Base-by-base conservation (phyloP, 257 asterid species). In the Salvia hispanica region DNA sequence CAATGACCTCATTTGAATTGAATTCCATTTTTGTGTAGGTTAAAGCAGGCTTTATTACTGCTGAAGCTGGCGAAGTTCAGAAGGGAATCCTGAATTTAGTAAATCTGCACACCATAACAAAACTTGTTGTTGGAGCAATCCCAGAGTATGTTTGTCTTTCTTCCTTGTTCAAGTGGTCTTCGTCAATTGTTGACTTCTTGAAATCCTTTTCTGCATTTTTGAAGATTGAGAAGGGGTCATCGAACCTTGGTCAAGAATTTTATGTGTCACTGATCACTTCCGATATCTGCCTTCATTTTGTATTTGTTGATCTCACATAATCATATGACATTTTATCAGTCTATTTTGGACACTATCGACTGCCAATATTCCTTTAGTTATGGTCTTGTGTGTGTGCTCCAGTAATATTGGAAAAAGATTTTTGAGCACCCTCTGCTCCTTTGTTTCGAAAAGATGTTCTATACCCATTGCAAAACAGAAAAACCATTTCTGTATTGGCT, bases 121-220 rank as follows among this genome's bases (percentile, higher is more conserved):
- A 83, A 81, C 94, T 92, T 55, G 91, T 89, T 48, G 73, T 89
- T 57, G 98, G 95, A 82, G 86, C 95, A 54, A 67, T 76, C 56
- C 90, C 95, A 16, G 89, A 76, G 98, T 92, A 89, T 31, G 80
- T 61, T 69, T 73, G 73, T 13, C 59, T 78, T 69, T 70, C 43
- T 72, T 64, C 28, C 45, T 28, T 42, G 75, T 72, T 1, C 39
- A 57, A 12, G 64, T 46, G n/a, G 14, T 65, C 42, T 53, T 18
- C 21, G 1, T 18, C 21, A 1, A 18, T 18, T 18, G 21, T 18
- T 18, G 21, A 18, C 16, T 51, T 51, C 57, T 51, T 51, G 57
- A 16, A 18, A 51, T 51, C 57, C 33, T 7, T 50, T 18, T 14
- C 8, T 2, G 7, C 13, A 3, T 12, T 15, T 51, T 51, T 18